Evolutionary conservation across 140 eudicot species (phyloP), one percentile per base, ranked within the genome.

Genomic region (Ambrosia hybrid): DNA sequence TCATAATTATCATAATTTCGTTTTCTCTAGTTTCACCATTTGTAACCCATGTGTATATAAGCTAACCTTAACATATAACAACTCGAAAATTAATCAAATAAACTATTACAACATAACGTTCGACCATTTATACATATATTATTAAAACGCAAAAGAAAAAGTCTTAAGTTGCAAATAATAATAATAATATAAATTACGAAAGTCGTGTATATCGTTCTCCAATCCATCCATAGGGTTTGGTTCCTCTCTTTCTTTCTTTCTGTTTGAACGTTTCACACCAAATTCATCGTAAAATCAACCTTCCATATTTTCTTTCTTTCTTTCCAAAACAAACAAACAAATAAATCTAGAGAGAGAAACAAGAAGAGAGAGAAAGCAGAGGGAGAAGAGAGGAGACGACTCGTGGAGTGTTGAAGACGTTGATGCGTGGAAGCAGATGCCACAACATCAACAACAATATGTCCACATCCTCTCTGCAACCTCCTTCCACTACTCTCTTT

Each of bases 361-460:
- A 38, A 38, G 52, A 30, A 51, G 16, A 21, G 26, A 21, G 26
- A 21, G 26, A 21, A 21, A 21, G 26, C 9, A 41, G 9, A 2
- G 2, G 8, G 46, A 41, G 9, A 53, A 16, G 64, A 72, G 70
- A 43, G 70, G 63, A 62, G 73, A 72, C 73, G 82, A 79, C 87
- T 80, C 87, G 96, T 86, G 93, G 86, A 86, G 79, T 75, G 76
- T 41, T 71, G 77, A 46, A 73, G 81, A 71, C 81, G 75, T 68
- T 75, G 88, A 86, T 86, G 92, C 96, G 93, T 89, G 96, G 86
- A 81, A 73, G 76, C 79, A 57, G 87, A 67, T 81, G 85, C 68
- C 80, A 70, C 78, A 55, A 21, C 26, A 21, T 21, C 53, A 48
- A 52, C 74, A 57, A 73, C 73, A 73, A 85, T 80, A 21, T 21